Evolutionary conservation across 495 filamentous ascomycete genomes (phyloP).

Genomic region (Penicillium flavigenum): DNA sequence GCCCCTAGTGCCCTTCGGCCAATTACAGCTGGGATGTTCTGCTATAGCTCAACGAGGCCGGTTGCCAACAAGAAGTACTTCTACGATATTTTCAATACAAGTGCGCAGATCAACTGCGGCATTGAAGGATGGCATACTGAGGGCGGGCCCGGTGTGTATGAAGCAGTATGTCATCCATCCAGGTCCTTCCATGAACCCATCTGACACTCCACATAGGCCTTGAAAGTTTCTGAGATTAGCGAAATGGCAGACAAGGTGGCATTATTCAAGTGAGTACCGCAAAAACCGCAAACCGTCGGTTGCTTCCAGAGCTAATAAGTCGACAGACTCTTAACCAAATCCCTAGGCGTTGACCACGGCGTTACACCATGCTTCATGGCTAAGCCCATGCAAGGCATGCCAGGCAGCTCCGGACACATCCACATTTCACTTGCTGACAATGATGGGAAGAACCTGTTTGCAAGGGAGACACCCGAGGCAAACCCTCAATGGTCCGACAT

Average conservation of each 20-base stretch:
- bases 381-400: constrained; percentile 81
- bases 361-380: constrained; percentile 98
- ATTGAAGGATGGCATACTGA: constrained; percentile 96
- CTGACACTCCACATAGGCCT: constrained; percentile 37
- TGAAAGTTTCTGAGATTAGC: constrained; percentile 71
- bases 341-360: constrained; percentile 71
- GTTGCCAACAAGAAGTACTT: constrained; percentile 89
- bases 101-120: constrained; percentile 67
- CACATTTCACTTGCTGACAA: constrained; percentile 73
- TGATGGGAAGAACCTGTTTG: constrained; percentile 68
- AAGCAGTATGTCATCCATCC: constrained; percentile 57
- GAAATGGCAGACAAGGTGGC: constrained; percentile 81
- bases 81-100: constrained; percentile 78
- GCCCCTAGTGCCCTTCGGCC: constrained; percentile 62
- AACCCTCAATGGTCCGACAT: constrained; percentile 69
- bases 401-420: constrained; percentile 89
- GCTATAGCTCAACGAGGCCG: constrained; percentile 83
- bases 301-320: not conserved
- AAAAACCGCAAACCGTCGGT: not conserved
- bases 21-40: constrained; percentile 90
- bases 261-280: constrained; percentile 69
- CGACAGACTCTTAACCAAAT: constrained; percentile 70
- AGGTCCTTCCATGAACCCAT: not conserved
- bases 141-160: constrained; percentile 84
- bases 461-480: constrained; percentile 62